Evolutionary conservation across 441 rosid species (phyloP), one percentile per base, ranked within the genome.

Genomic region (Adansonia gregorii): DNA sequence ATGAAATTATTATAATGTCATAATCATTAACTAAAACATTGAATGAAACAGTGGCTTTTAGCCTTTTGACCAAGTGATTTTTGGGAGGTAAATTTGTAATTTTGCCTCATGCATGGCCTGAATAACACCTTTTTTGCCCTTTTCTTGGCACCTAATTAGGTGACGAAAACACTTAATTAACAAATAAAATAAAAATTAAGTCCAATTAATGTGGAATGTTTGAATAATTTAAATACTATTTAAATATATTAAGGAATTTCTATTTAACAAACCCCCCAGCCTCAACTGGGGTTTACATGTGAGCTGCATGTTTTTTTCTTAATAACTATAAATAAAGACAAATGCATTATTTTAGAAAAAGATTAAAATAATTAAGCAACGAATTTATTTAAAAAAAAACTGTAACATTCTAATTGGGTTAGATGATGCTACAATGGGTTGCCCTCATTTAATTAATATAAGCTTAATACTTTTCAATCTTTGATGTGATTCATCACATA

Each of bases 271-370:
- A 31, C 71, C 45, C 19, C 24, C 11, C 2, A 19, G 58, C 19
- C 5, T 52, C 58, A 52, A 27, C 66, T 17, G 27, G 82, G 82
- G 48, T 79, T 79, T 52, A 75, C 79, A 75, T 66, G 79, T 75
- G 79, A 80, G 58, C 41, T 8, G 52, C 76, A 75, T 63, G 82
- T 52, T 54, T 75, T 63, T 31, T 24, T 31, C 3, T 31, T 31
- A 31, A 31, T 31, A 31, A 31, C 3, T 17, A 11, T 64, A 70
- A 24, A n/a, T 63, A 70, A 24, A 61, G 59, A 67, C 49, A 75
- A n/a, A 51, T 27, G 10, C 56, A 48, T 68, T 51, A 70, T 15
- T 70, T 27, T 14, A 49, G 20, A 27, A 49, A 52, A 9, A 61
- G 14, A 17, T 55, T 17, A 24, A 39, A 66, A 43, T 66, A 17